phyloP scores from a whole-genome alignment of 495 filamentous ascomycete genomes.

The Neurospora sp. region DNA sequence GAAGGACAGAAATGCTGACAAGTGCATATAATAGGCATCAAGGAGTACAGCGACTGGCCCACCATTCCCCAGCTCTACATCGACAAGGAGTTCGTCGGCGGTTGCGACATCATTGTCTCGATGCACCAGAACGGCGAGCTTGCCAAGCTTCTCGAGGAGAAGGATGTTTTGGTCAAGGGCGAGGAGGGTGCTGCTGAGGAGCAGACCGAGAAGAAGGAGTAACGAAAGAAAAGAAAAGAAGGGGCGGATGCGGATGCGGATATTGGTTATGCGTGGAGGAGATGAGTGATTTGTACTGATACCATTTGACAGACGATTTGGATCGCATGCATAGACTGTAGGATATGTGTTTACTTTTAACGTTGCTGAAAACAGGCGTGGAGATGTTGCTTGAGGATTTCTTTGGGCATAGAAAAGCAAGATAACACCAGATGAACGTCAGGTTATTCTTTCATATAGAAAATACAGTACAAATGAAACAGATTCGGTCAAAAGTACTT shows the following conservation, averaged over 20 bases:
- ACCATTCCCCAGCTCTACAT: constrained; percentile 96
- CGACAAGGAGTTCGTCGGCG: constrained; percentile 89
- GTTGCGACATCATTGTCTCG: constrained; percentile 90
- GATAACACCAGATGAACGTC: not conserved
- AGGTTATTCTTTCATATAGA: not conserved
- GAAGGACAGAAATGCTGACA: constrained; percentile 1
- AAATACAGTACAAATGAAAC: not conserved
- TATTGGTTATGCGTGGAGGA: not conserved
- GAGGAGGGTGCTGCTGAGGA: constrained; percentile 3
- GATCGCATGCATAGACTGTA: not conserved
- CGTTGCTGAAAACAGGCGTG: not conserved
- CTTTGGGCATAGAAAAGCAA: not conserved
- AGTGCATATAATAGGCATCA: constrained; percentile 57
- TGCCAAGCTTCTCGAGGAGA: constrained; percentile 82
- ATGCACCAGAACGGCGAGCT: constrained; percentile 98
- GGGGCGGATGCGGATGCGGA: not conserved
- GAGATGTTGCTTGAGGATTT: not conserved
- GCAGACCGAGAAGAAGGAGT: constrained; percentile 15
- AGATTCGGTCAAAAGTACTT: not conserved
- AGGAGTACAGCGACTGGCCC: constrained; percentile 97
- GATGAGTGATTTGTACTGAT: not conserved
- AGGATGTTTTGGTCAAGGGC: constrained; percentile 53
- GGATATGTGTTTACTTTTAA: not conserved
- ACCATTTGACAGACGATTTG: not conserved
- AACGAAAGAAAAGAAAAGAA: not conserved